Percentiles rank a stretch among this genome's conserved stretches.
phyloP scores from a whole-genome alignment of 2,329 filamentous ascomycete species.

The Colletotrichum gloeosporioides region DNA sequence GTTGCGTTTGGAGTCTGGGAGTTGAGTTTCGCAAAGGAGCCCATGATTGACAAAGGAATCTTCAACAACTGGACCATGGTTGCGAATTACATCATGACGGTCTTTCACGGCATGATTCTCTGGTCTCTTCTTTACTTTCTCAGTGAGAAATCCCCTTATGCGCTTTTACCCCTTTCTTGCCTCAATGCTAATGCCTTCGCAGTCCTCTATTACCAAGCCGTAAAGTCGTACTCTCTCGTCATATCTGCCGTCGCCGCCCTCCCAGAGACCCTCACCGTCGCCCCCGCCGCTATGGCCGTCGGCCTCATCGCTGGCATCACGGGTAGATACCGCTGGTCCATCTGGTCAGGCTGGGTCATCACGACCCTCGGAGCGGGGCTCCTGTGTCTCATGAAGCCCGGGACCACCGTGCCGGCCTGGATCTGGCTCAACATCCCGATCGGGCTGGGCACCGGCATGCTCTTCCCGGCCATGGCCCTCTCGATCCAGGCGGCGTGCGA shows the following conservation, averaged over 20 bases:
- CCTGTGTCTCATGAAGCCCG: constrained; percentile 50
- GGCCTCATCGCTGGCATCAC: constrained; percentile 60
- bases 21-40: constrained; percentile 52
- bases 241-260: constrained; percentile 61
- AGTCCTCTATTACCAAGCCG: constrained; percentile 52
- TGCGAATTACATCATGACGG: constrained; percentile 54
- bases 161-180: background rate
- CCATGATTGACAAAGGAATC: constrained; percentile 49
- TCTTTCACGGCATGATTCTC: constrained; percentile 63
- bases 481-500: constrained; percentile 66
- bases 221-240: constrained; percentile 59
- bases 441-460: constrained; percentile 66
- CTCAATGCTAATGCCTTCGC: constrained; percentile 13
- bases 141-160: constrained; percentile 30
- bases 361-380: constrained; percentile 63
- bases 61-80: constrained; percentile 55
- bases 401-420: constrained; percentile 59
- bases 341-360: constrained; percentile 67
- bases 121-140: constrained; percentile 63
- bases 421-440: constrained; percentile 66
- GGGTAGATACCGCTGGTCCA: constrained; percentile 64
- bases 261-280: constrained; percentile 67
- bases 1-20: constrained; percentile 61
- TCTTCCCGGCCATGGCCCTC: constrained; percentile 69
- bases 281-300: constrained; percentile 62